Conservation (phyloP, 768 basidiomycete species). For the Glaciozyma martinii region DNA sequence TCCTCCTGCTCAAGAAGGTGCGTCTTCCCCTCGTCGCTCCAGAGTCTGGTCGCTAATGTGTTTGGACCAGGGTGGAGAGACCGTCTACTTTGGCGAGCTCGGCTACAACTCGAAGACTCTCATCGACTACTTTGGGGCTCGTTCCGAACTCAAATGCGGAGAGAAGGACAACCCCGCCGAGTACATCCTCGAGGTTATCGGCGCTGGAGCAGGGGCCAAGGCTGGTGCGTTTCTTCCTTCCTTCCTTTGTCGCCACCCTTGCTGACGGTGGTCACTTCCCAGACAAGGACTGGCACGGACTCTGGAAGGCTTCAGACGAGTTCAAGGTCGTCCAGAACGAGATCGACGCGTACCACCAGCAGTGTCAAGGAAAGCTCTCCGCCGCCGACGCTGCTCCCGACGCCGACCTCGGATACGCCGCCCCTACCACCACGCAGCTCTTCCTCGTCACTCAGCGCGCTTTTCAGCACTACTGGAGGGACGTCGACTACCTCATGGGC, state of each 20-base stretch:
- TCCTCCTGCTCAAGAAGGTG: conserved; percentile 47
- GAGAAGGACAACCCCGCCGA: conserved; percentile 64
- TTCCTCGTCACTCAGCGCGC: conserved; percentile 33
- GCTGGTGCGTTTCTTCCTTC: background rate
- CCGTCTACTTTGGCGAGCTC: conserved; percentile 58
- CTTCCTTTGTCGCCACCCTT: background rate
- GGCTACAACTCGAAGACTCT: conserved; percentile 55
- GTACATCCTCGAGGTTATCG: conserved; percentile 54
- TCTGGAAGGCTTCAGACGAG: conserved; percentile 73
- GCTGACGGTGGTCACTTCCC: no score
- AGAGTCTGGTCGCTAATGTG: conserved; percentile 65
- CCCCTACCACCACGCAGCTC: conserved; percentile 20
- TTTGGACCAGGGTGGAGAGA: conserved; percentile 68
- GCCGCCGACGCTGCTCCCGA: conserved; percentile 31
- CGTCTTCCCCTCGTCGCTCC: conserved; percentile 53
- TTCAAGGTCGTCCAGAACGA: conserved; percentile 41
- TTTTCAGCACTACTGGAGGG: conserved; percentile 42
- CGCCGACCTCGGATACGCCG: conserved; percentile 25
- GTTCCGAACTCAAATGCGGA: conserved; percentile 49
- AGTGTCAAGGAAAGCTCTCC: conserved; percentile 15
- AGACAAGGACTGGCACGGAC: conserved; percentile 72
- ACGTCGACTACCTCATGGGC: conserved; percentile 39
- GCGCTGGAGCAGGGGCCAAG: conserved; percentile 52
- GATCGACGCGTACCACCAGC: conserved; percentile 51
- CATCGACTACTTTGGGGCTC: conserved; percentile 46